phyloP scores from a whole-genome alignment of 495 filamentous ascomycete genomes.

The Hypoxylon fuscum region DNA sequence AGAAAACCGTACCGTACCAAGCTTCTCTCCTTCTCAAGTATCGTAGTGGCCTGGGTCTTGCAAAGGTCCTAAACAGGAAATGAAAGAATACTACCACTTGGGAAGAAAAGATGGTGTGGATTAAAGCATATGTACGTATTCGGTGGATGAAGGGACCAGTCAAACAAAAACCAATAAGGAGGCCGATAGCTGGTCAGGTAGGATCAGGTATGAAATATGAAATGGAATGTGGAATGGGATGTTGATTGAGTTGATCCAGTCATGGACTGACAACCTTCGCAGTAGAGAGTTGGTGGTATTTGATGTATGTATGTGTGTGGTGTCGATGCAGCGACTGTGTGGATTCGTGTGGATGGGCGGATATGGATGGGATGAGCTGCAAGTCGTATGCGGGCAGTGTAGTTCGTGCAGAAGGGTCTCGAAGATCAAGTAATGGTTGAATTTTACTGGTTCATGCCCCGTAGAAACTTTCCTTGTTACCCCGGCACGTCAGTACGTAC shows the following conservation, averaged over 20 bases:
- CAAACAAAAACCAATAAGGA: too few species aligned
- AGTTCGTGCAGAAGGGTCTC: constrained; percentile 36
- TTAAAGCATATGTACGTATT: too few species aligned
- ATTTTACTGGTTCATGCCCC: constrained; percentile 15
- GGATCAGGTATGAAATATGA: constrained; percentile 39
- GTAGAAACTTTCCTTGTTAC: constrained; percentile 6
- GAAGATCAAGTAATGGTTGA: constrained; percentile 18
- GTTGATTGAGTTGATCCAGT: constrained; percentile 33
- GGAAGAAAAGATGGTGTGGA: too few species aligned
- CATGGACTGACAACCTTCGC: constrained; percentile 24
- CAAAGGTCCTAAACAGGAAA: too few species aligned
- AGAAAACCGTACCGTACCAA: too few species aligned
- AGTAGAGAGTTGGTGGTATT: constrained; percentile 1
- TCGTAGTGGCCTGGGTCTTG: too few species aligned
- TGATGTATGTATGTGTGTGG: constrained; percentile 15
- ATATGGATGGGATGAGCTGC: constrained; percentile 19
- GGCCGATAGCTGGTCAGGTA: constrained; percentile 22
- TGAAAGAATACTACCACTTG: too few species aligned
- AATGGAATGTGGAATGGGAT: constrained; percentile 27
- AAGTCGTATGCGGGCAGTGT: constrained; percentile 13
- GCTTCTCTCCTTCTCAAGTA: too few species aligned
- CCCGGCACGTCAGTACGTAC: constrained; percentile 1
- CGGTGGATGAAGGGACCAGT: too few species aligned
- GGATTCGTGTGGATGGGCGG: constrained; percentile 7
- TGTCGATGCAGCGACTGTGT: constrained; percentile 18